These are phyloP conservation scores for Ottelia alismoides DNA, from an alignment of 106 monocot genomes.

Conservation along the genomic window DNA sequence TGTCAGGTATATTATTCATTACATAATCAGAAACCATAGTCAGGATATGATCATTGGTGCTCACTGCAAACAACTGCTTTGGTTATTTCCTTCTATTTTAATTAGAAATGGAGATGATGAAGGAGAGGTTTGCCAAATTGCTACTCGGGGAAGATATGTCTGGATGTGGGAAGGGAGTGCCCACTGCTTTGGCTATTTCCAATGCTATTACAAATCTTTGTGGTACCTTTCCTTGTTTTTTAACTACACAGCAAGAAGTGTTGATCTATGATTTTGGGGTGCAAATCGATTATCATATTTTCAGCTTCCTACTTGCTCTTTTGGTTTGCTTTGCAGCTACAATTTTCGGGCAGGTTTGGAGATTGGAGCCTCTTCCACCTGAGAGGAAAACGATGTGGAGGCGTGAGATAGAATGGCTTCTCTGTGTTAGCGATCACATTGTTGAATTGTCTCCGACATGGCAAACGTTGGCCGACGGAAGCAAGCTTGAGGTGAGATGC, in stretches of 20 bases:
- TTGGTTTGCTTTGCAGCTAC: slow-evolving; percentile 59
- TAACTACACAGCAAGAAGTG: no score
- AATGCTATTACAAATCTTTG: slow-evolving; percentile 97
- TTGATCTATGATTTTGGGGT: no score
- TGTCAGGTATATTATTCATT: no score
- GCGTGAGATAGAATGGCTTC: slow-evolving; percentile 79
- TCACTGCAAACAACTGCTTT: no score
- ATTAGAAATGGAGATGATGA: slow-evolving; percentile 90
- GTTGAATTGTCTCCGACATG: slow-evolving; percentile 64
- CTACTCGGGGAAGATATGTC: slow-evolving; percentile 98
- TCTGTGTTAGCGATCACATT: slow-evolving; percentile 84
- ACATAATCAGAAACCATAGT: no score
- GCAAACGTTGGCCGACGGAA: slow-evolving; percentile 88
- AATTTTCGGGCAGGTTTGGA: slow-evolving; percentile 81
- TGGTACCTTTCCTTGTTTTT: no score
- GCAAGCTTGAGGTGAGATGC: slow-evolving; percentile 77
- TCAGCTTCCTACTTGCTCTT: no score
- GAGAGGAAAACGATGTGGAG: slow-evolving; percentile 84
- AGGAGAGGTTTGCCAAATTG: slow-evolving; percentile 88
- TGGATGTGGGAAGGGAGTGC: slow-evolving; percentile 84
- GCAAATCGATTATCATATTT: no score
- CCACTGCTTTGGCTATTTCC: slow-evolving; percentile 74
- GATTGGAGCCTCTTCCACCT: slow-evolving; percentile 54
- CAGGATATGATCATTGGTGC: no score
- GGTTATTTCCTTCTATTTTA: no score